Evolutionary conservation across 1,139 yeast genomes (phyloP).

Genomic region (Nakaseomyces uthaithaninus): DNA sequence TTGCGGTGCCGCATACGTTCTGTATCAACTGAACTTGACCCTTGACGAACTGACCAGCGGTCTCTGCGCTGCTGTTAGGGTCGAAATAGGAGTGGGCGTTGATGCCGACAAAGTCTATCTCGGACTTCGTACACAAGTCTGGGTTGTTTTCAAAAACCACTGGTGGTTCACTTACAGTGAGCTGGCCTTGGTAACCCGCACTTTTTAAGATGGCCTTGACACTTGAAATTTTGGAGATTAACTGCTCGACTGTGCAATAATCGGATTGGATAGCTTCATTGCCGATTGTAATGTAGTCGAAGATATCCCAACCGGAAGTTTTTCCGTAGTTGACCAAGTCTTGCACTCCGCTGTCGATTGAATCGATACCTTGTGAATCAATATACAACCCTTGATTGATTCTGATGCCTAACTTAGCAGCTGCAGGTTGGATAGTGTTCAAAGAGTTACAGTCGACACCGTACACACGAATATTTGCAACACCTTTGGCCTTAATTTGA

Average conservation of each 20-base stretch:
- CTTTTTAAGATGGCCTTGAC: conserved; percentile 49
- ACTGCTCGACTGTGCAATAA: conserved; percentile 48
- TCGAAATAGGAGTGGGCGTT: conserved; percentile 86
- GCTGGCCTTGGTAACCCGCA: conserved; percentile 71
- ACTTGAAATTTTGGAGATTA: conserved; percentile 52
- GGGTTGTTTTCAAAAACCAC: conserved; percentile 59
- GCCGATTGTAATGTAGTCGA: conserved; percentile 71
- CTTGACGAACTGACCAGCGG: conserved; percentile 65
- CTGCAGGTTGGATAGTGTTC: conserved; percentile 55
- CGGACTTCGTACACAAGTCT: conserved; percentile 55
- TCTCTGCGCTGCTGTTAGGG: conserved; percentile 46
- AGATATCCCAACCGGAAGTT: conserved; percentile 56
- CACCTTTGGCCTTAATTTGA: conserved; percentile 51
- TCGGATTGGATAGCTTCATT: conserved; percentile 74
- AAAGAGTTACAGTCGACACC: conserved; percentile 79
- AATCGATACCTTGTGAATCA: conserved; percentile 49
- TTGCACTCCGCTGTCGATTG: conserved; percentile 53
- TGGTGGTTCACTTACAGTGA: conserved; percentile 87
- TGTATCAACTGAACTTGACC: conserved; percentile 51
- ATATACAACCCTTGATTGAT: conserved; percentile 90
- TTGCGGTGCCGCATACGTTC: conserved; percentile 43
- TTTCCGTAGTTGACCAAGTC: conserved; percentile 45
- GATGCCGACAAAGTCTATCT: conserved; percentile 70
- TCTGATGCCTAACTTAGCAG: conserved; percentile 52
- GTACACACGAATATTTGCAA: conserved; percentile 60